These are phyloP conservation scores for Nemania abortiva DNA, from an alignment of 2,329 filamentous ascomycete genomes.

Conservation along the genomic window DNA sequence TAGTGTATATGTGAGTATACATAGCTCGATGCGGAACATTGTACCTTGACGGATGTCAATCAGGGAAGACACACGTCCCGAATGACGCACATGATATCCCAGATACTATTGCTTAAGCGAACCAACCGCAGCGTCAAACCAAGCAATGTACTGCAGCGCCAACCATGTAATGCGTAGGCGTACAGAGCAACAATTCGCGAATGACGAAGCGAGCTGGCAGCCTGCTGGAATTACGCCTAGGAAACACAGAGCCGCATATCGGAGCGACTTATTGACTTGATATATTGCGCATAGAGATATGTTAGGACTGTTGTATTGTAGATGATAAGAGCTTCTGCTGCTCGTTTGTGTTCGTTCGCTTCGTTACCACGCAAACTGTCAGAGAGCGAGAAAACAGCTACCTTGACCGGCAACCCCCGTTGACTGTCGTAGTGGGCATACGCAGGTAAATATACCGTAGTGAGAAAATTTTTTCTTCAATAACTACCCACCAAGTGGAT, in stretches of 20 bases:
- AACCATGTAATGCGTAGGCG: slow-evolving; percentile 15
- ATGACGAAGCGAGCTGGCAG: slow-evolving; percentile 16
- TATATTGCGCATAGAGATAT: neutral
- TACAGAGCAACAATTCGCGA: slow-evolving; percentile 12
- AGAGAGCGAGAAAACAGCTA: neutral
- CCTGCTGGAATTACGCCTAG: neutral
- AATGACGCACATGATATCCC: slow-evolving; percentile 36
- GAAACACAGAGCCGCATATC: slow-evolving; percentile 34
- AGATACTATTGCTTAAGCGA: slow-evolving; percentile 30
- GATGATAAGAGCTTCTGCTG: neutral
- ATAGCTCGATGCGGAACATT: slow-evolving; percentile 12
- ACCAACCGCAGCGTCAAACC: slow-evolving; percentile 22
- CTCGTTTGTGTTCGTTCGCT: neutral
- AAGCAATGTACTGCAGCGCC: slow-evolving; percentile 10
- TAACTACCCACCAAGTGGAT: neutral
- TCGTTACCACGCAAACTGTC: neutral
- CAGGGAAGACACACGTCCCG: slow-evolving; percentile 15
- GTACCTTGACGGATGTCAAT: neutral
- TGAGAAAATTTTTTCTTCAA: neutral
- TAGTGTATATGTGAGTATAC: neutral
- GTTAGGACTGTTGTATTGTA: neutral
- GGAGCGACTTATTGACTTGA: slow-evolving; percentile 19
- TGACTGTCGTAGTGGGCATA: neutral
- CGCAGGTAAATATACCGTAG: neutral
- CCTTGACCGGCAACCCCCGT: neutral